These are phyloP conservation scores for Fusarium continuum DNA, from an alignment of 2,329 filamentous ascomycete species.

Conservation along the genomic window DNA sequence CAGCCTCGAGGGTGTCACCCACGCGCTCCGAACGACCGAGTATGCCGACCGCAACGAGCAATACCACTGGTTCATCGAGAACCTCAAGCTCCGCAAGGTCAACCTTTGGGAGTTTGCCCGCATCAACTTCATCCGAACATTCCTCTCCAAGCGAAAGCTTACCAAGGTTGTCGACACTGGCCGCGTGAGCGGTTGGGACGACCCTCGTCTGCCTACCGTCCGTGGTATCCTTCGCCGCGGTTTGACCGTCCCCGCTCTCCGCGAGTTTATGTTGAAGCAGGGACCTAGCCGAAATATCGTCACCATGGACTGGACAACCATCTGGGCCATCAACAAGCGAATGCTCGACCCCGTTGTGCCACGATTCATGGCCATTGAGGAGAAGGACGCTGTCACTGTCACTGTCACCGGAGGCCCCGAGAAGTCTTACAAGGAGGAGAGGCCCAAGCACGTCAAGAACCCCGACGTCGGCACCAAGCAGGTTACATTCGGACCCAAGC, in stretches of 20 bases:
- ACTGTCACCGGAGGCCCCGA: slow-evolving; percentile 73
- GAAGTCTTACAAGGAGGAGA: slow-evolving; percentile 73
- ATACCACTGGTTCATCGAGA: slow-evolving; percentile 86
- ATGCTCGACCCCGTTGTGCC: slow-evolving; percentile 81
- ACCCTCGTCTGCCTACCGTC: slow-evolving; percentile 86
- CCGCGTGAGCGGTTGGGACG: slow-evolving; percentile 85
- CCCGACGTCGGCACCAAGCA: slow-evolving; percentile 84
- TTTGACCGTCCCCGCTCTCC: slow-evolving; percentile 80
- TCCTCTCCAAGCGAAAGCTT: slow-evolving; percentile 86
- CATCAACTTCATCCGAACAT: slow-evolving; percentile 84
- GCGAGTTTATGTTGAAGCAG: slow-evolving; percentile 86
- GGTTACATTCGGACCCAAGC: slow-evolving; percentile 77
- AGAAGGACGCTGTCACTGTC: slow-evolving; percentile 76
- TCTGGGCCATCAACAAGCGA: slow-evolving; percentile 81
- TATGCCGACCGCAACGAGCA: slow-evolving; percentile 88
- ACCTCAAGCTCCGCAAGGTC: slow-evolving; percentile 76
- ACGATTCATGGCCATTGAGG: slow-evolving; percentile 76
- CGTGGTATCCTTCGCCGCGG: slow-evolving; percentile 81
- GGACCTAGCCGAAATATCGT: slow-evolving; percentile 86
- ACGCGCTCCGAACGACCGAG: slow-evolving; percentile 84
- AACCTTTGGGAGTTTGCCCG: slow-evolving; percentile 88
- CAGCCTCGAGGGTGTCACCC: slow-evolving; percentile 82
- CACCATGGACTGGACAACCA: slow-evolving; percentile 82
- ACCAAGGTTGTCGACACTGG: slow-evolving; percentile 82
- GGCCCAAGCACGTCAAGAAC: slow-evolving; percentile 91